Evolutionary conservation across 768 basidiomycete species (phyloP), one percentile per base, ranked within the genome.

Genomic region (Naganishia antarctica): DNA sequence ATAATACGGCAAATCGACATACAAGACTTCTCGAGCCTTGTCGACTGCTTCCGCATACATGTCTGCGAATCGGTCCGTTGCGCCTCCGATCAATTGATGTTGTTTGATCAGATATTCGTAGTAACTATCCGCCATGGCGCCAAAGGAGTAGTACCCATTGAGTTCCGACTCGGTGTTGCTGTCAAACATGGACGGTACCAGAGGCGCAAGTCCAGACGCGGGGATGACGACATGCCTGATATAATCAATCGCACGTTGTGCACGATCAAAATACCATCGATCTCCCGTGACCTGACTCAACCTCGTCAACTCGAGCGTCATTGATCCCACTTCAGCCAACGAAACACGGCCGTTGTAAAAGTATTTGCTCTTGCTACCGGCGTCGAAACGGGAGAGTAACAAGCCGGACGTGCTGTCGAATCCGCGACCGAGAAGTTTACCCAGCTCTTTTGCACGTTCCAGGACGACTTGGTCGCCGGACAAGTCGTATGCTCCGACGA

Each of bases 81-180:
- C 63, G 8, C 71, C 68, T 15, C 75, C 74, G 0, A 79, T 70
- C 4, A 81, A 71, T 50, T 79, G 78, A 48, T 75, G 74, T 47
- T 77, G 72, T 66, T 81, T 81, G 76, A 81, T 78, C n/a, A 78
- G 70, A 66, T 79, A 79, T 48, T 79, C 78, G 69, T 79, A 79
- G 63, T 77, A 78, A 32, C 70, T 72, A 60, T 76, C 74, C 16
- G 72, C 70, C 62, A 78, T 62, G 9, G 76, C 80, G 5, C 80
- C 80, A 25, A 77, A 76, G 5, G 72, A 68, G 53, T 73, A 78
- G 6, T 60, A 41, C 11, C 60, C 49, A 0, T 60, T 29, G 26
- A 44, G 60, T 6, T 44, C 12, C 3, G 34, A 21, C 23, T 32
- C 11, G 12, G 26, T 61, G 50, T 61, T 72, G 67, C 59, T 60